phyloP scores from a whole-genome alignment of 768 basidiomycete species.

The Suillus spraguei region DNA sequence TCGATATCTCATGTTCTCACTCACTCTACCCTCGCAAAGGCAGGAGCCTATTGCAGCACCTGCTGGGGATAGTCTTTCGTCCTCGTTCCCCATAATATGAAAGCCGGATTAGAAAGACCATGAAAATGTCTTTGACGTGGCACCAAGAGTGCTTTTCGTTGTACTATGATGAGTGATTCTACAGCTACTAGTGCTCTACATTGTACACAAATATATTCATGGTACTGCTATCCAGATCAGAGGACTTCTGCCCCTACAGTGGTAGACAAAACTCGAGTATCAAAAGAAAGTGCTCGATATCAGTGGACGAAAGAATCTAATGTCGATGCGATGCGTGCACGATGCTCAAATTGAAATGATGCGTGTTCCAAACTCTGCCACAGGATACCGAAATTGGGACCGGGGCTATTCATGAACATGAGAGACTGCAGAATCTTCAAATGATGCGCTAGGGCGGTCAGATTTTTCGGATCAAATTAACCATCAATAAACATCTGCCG shows the following conservation, averaged over 20 bases:
- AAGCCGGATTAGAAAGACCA: too few relatives aligned
- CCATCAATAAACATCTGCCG: slow-evolving; percentile 48
- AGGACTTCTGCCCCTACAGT: not conserved
- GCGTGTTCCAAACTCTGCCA: slow-evolving; percentile 55
- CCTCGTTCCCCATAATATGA: too few relatives aligned
- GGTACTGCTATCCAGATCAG: not conserved
- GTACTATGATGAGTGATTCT: too few relatives aligned
- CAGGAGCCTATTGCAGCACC: too few relatives aligned
- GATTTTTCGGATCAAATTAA: too few relatives aligned
- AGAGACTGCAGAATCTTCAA: slow-evolving; percentile 53
- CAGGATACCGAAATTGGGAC: slow-evolving; percentile 41
- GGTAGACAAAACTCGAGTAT: not conserved
- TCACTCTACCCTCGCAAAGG: too few relatives aligned
- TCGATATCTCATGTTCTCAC: too few relatives aligned
- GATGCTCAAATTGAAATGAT: slow-evolving; percentile 42
- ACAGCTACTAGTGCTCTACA: too few relatives aligned
- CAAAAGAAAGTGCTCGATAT: not conserved
- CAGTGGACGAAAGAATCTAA: not conserved
- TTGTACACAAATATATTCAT: not conserved
- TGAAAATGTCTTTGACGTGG: too few relatives aligned
- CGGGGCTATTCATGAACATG: slow-evolving; percentile 68
- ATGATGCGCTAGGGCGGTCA: slow-evolving; percentile 49
- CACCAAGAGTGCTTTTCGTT: too few relatives aligned
- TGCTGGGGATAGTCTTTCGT: too few relatives aligned
- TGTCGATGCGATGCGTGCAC: not conserved